phyloP scores from a whole-genome alignment of 2,329 filamentous ascomycete genomes.

The Paecilomyces formosus region DNA sequence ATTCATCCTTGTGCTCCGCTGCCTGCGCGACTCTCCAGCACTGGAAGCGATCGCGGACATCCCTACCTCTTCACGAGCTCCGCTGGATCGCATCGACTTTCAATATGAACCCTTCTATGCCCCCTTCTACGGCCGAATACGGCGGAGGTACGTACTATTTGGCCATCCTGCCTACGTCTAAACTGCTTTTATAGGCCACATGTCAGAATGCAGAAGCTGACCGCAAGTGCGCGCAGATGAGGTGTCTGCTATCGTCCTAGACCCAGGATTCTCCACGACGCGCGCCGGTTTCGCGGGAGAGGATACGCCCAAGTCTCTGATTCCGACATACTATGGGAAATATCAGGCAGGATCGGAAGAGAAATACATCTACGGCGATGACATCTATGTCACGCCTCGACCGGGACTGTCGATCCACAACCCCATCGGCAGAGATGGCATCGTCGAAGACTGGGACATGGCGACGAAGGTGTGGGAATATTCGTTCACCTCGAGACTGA shows the following conservation, averaged over 20 bases:
- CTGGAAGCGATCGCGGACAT: neutral
- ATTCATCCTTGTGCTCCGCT: neutral
- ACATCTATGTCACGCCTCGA: slow-evolving; percentile 72
- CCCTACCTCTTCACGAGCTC: neutral
- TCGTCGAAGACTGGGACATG: slow-evolving; percentile 94
- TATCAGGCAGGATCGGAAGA: slow-evolving; percentile 46
- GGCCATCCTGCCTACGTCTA: slow-evolving; percentile 5
- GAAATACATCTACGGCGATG: slow-evolving; percentile 73
- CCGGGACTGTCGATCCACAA: slow-evolving; percentile 77
- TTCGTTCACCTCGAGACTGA: slow-evolving; percentile 79
- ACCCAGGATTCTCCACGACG: slow-evolving; percentile 83
- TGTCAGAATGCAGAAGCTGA: slow-evolving; percentile 3
- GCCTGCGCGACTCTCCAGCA: neutral
- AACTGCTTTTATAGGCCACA: neutral
- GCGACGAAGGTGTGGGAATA: slow-evolving; percentile 88
- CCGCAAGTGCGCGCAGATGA: slow-evolving; percentile 58
- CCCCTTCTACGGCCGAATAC: slow-evolving; percentile 41
- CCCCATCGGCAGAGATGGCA: slow-evolving; percentile 80
- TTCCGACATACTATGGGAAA: slow-evolving; percentile 82
- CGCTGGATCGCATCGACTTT: neutral
- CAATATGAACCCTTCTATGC: slow-evolving; percentile 36
- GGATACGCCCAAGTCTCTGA: slow-evolving; percentile 88
- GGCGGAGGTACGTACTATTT: slow-evolving; percentile 37
- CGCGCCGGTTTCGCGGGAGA: slow-evolving; percentile 96
- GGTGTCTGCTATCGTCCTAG: slow-evolving; percentile 92